phyloP scores from a whole-genome alignment of 2,329 filamentous ascomycete genomes.

The Cladophialophora bantiana region DNA sequence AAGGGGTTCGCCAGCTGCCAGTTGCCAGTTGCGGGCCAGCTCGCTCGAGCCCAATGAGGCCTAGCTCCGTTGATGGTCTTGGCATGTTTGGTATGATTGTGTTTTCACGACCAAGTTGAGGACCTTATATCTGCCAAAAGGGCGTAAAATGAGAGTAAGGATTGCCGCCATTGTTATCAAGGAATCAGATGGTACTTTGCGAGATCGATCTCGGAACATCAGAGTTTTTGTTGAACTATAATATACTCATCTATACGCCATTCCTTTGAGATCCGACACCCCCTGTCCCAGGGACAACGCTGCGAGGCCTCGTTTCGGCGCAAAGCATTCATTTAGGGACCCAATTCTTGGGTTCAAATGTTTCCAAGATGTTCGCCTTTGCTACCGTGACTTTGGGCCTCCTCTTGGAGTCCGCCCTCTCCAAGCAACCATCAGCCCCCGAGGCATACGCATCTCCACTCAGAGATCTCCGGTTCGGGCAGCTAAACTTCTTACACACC shows the following conservation, averaged over 20 bases:
- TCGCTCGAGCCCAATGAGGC: not conserved
- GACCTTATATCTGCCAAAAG: not conserved
- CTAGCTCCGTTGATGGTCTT: not conserved
- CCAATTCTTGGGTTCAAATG: not conserved
- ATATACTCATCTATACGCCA: not conserved
- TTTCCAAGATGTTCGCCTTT: constrained; percentile 1
- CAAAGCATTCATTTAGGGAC: not conserved
- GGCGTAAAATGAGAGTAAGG: not conserved
- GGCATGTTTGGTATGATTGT: constrained; percentile 5
- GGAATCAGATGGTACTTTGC: not conserved
- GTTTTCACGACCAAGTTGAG: not conserved
- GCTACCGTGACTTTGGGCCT: constrained; percentile 22
- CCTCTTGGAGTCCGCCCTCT: constrained; percentile 43
- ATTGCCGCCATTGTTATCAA: not conserved
- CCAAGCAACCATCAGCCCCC: constrained; percentile 81
- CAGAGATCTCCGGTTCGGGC: constrained; percentile 85
- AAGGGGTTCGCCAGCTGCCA: not conserved
- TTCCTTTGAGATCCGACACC: not conserved
- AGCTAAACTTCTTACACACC: constrained; percentile 96
- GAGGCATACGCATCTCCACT: constrained; percentile 79
- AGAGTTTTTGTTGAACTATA: not conserved
- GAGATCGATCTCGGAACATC: not conserved
- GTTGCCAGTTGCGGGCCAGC: not conserved
- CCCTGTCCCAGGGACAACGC: not conserved
- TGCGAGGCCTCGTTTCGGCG: not conserved